Conservation (phyloP, 2,329 filamentous ascomycete species). For the Botryotinia calthae region DNA sequence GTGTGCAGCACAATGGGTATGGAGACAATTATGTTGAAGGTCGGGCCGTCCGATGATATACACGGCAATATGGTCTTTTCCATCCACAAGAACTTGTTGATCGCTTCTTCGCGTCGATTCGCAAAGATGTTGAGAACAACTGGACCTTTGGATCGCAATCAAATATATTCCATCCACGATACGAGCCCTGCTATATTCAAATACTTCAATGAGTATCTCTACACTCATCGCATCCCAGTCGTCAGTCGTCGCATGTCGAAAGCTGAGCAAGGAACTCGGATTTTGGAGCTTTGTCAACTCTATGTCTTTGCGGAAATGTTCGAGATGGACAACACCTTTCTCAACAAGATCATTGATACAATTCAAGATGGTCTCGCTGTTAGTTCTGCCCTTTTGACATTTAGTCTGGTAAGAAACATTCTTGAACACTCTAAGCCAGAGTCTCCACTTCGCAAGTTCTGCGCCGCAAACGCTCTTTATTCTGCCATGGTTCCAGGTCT, state of each 20-base stretch:
- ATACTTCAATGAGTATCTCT: conserved; percentile 29
- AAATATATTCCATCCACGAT: conserved; percentile 1
- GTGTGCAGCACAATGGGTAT: conserved; percentile 2
- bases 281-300: conserved; percentile 26
- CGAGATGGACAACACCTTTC: conserved; percentile 15
- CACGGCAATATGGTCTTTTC: conserved; percentile 2
- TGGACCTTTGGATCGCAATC: neutral
- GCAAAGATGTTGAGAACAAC: neutral
- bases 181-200: conserved; percentile 23
- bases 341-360: conserved; percentile 31
- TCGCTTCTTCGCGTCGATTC: neutral
- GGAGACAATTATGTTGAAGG: conserved; percentile 5
- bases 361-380: conserved; percentile 32
- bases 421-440: conserved; percentile 19
- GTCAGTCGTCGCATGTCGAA: neutral
- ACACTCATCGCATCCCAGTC: conserved; percentile 23
- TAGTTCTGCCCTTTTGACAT: conserved; percentile 22
- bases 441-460: conserved; percentile 28
- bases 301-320: conserved; percentile 28
- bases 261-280: conserved; percentile 1
- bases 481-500: conserved; percentile 17
- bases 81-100: conserved; percentile 11
- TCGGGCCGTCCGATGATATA: neutral
- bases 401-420: conserved; percentile 22
- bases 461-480: conserved; percentile 20